Base-by-base conservation (phyloP, 371 early-diverging fungal species). In the Mortierella sp. region DNA sequence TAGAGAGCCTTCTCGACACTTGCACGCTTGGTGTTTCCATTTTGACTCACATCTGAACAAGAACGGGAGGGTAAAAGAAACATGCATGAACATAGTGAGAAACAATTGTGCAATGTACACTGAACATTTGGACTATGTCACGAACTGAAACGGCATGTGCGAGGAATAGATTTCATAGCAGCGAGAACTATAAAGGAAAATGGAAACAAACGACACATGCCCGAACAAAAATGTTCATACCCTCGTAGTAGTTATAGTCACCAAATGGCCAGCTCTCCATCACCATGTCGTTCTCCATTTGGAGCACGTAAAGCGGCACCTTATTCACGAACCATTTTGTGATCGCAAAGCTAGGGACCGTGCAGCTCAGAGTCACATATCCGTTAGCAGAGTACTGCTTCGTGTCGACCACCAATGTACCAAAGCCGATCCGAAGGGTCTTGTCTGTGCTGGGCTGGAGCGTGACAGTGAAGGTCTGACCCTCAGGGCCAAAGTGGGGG, bases 241-340 rank as follows among this genome's bases (percentile, higher is more conserved):
- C 64, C 37, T 75, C 69, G 39, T 66, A 70, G 47, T 76, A 78
- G 56, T 71, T 60, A 30, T 60, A 81, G 26, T 72, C 73, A 17
- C 81, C 81, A 67, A 81, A 78, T 31, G 70, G 73, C 75, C 78
- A 81, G 71, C 73, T 81, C 50, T 81, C 67, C 62, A 62, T 56
- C 48, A 72, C 67, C 67, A 72, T 66, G 47, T 72, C 67, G n/a
- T 72, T 66, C 50, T 72, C 76, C 65, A 81, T 65, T 47, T 70
- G 70, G 27, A 81, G 59, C n/a, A 81, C 56, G 34, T 81, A 78
- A 21, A 81, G 71, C 17, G 81, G 81, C 14, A 78, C 81, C 48
- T 71, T 78, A 56, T 41, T 67, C 43, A 61, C 70, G 46, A 62
- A 61, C 78, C 81, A 81, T 30, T 70, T 70, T 30, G 76, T 81